Evolutionary conservation across 192 early-diverging fungal species (phyloP), one percentile per base, ranked within the genome.

Genomic region (Fimicolochytrium jonesii): DNA sequence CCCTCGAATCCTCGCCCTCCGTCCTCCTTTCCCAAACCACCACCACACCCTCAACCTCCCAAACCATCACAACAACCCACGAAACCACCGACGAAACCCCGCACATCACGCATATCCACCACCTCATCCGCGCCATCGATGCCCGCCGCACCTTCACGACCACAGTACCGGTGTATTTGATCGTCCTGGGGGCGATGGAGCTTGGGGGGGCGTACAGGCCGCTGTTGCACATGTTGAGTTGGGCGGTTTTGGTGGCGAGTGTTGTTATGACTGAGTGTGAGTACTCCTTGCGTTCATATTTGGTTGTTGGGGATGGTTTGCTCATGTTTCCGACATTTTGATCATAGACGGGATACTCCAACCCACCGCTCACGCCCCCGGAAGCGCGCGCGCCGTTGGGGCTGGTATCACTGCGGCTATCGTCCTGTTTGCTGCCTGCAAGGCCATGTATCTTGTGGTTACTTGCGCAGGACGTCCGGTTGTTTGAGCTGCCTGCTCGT

Each of bases 171-270:
- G 31, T 71, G 17, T 56, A 63, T 32, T 35, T 71, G 6, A 35
- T 61, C 31, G 37, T 75, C 17, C 57, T 75, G 15, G 54, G 43
- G 31, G 50, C 52, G 20, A 30, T 75, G 51, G 73, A 75, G 61
- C 43, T 71, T 10, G 44, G 59, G 13, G 69, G 69, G 41, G 65
- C 57, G 15, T 65, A 67, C 33, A 57, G 61, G 18, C 68, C 64
- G 15, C 36, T 75, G 9, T 54, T 75, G n/a, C 66, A 75, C 59
- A 9, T 61, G 3, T 42, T 75, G 17, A 71, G 56, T 41, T 20
- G 72, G 9, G 51, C 49, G 13, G 60, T 72, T 33, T 43, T 71
- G 49, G 26, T 62, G 35, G 61, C 54, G 35, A 61, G 60, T 33
- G 22, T 75, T 10, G 25, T 66, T 33, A 56, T 61, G 18, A 55